Conservation (phyloP, 2,329 filamentous ascomycete species). For the Penicillium sclerotigenum region DNA sequence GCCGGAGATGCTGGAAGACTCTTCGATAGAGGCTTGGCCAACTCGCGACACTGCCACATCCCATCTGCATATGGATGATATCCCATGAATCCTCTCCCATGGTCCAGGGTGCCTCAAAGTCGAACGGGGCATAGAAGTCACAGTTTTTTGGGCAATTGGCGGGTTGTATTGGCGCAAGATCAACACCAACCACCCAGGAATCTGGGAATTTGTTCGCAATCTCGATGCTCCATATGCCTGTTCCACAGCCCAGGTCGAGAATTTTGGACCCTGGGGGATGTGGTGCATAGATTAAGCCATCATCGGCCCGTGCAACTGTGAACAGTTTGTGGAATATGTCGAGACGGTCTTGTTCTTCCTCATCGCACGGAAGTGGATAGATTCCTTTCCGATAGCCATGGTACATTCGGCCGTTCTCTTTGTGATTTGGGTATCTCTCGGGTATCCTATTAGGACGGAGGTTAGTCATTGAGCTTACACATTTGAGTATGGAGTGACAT, state of each 20-base stretch:
- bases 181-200: constrained; percentile 60
- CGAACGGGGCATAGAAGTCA: constrained; percentile 64
- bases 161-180: constrained; percentile 62
- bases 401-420: constrained; percentile 69
- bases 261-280: constrained; percentile 48
- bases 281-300: constrained; percentile 43
- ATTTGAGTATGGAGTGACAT: neutral
- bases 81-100: constrained; percentile 69
- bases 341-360: constrained; percentile 71
- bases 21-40: constrained; percentile 75
- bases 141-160: constrained; percentile 68
- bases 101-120: constrained; percentile 75
- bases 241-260: constrained; percentile 74
- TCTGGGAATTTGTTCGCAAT: constrained; percentile 67
- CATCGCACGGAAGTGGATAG: constrained; percentile 76
- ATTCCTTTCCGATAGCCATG: constrained; percentile 65
- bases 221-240: constrained; percentile 87
- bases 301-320: constrained; percentile 56
- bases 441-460: constrained; percentile 25
- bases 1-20: constrained; percentile 69
- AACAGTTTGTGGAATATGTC: constrained; percentile 82
- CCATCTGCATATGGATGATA: constrained; percentile 77
- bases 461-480: neutral
- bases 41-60: constrained; percentile 71
- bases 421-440: constrained; percentile 45